A percentile compares a stretch with the other conserved stretches of the same genome.
phyloP scores from a whole-genome alignment of 2,329 filamentous ascomycete species.

The Sporothrix curviconia region DNA sequence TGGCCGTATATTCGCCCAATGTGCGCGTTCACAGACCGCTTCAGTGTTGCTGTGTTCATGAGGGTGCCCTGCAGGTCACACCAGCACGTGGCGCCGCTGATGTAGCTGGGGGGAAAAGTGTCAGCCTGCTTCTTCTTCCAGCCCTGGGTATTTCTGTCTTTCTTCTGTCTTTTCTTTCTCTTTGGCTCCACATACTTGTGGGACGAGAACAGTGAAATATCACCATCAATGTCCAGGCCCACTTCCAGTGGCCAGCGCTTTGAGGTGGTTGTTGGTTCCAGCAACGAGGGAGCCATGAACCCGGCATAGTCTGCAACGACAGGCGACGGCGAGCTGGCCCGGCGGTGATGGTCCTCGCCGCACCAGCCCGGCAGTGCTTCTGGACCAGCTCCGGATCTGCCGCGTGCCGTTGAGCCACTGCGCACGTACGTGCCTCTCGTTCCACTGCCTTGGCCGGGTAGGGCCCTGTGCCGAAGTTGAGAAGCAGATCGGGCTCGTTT shows the following conservation, averaged over 20 bases:
- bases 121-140: too few species aligned
- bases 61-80: conserved; percentile 57
- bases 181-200: conserved; percentile 48
- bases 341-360: conserved; percentile 32
- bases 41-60: conserved; percentile 55
- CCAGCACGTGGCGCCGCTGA: conserved; percentile 52
- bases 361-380: conserved; percentile 43
- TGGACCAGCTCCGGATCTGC: conserved; percentile 40
- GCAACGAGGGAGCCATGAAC: conserved; percentile 55
- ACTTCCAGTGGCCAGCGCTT: conserved; percentile 45
- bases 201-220: conserved; percentile 48
- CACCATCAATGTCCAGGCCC: conserved; percentile 43
- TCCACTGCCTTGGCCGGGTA: conserved; percentile 46
- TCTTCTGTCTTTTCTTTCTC: neutral
- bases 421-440: conserved; percentile 47
- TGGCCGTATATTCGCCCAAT: conserved; percentile 38
- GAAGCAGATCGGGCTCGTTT: conserved; percentile 59
- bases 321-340: conserved; percentile 14
- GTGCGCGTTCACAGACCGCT: conserved; percentile 41
- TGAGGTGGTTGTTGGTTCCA: conserved; percentile 44
- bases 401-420: conserved; percentile 53
- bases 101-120: conserved; percentile 53
- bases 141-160: conserved; percentile 15
- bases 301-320: conserved; percentile 28
- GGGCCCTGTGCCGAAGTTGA: conserved; percentile 44